Evolutionary conservation across 1,284 basidiomycete species (phyloP).

Genomic region (Xanthoconium separans): DNA sequence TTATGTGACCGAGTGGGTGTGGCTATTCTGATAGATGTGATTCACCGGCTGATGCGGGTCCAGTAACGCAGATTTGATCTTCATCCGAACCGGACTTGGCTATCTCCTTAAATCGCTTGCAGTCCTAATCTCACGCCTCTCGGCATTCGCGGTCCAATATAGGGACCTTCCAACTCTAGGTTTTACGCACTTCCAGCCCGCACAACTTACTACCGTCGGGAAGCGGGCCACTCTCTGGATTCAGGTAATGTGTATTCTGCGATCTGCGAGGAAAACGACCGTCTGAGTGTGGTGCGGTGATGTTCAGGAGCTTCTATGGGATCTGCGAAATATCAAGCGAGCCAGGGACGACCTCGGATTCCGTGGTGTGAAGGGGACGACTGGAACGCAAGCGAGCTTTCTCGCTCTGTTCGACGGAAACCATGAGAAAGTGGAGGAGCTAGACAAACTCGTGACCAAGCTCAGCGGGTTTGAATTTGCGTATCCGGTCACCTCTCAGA

Average conservation of each 20-base stretch:
- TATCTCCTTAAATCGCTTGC: constrained; percentile 87
- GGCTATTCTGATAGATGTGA: constrained; percentile 7
- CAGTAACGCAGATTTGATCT: constrained; percentile 97
- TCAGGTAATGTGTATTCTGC: constrained; percentile 51
- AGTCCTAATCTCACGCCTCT: constrained; percentile 86
- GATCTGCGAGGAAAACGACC: not conserved
- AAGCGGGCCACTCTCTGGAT: constrained; percentile 99
- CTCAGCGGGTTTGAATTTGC: constrained; percentile 92
- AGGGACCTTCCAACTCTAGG: constrained; percentile 87
- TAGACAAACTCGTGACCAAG: constrained; percentile 88
- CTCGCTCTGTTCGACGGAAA: constrained; percentile 93
- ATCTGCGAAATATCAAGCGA: constrained; percentile 90
- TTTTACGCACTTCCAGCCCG: constrained; percentile 99
- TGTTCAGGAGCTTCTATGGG: constrained; percentile 88
- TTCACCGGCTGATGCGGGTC: constrained; percentile 13
- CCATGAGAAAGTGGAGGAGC: constrained; percentile 90
- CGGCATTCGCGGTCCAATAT: constrained; percentile 74
- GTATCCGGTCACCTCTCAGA: constrained; percentile 98
- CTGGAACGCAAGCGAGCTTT: constrained; percentile 97
- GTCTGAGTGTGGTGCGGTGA: not conserved
- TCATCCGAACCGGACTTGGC: constrained; percentile 85
- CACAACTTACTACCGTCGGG: constrained; percentile 98
- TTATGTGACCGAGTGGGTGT: constrained; percentile 92
- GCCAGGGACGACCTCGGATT: constrained; percentile 95
- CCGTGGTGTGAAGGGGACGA: constrained; percentile 98